Base-by-base conservation (phyloP, 768 basidiomycete genomes). In the Boletellus ananiceps region DNA sequence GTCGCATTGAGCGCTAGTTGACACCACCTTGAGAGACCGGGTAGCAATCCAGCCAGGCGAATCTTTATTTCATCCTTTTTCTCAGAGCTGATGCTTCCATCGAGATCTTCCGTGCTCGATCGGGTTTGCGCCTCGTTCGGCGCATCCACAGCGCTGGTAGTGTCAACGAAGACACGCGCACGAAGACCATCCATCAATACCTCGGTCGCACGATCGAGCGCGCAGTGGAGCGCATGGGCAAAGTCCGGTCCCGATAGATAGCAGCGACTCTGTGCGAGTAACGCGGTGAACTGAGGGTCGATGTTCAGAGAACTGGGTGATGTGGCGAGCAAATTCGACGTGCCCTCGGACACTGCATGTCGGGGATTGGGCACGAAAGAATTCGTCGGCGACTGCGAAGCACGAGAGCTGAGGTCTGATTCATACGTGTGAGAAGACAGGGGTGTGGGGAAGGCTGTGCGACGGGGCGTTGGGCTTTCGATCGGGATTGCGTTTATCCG, bases 1-100 rank as follows among this genome's bases (percentile, higher is more conserved):
- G 84, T 62, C 15, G 78, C 79, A 54, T 81, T 76, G 56, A 92
- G 63, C 35, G 84, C 83, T 50, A 81, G 50, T 54, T 79, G 79
- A 58, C 83, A 84, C 90, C 92, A 93, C 49, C 81, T 72, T 47
- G 87, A 82, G 36, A 96, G 69, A 1, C 81, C 86, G 4, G 93
- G 93, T 25, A 97, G 69, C 57, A 95, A 69, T 5, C 84, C 82
- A 13, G 91, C 95, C 13, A 96, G 66, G 40, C 88, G 72, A 43
- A 89, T 78, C 56, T 78, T 75, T 42, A 74, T 63, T 25, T 77
- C 77, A 38, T 74, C 64, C 37, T 47, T 56, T 25, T 29, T 29
- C 29, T 37, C 51, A 13, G 23, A 23, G 25, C 14, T 18, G 1
- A 47, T 18, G 15, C 38, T 40, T 2, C 36, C 72, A 19, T 19